Evolutionary conservation across 345 rosid species (phyloP).

Genomic region (Eucalyptus polyanthemos): DNA sequence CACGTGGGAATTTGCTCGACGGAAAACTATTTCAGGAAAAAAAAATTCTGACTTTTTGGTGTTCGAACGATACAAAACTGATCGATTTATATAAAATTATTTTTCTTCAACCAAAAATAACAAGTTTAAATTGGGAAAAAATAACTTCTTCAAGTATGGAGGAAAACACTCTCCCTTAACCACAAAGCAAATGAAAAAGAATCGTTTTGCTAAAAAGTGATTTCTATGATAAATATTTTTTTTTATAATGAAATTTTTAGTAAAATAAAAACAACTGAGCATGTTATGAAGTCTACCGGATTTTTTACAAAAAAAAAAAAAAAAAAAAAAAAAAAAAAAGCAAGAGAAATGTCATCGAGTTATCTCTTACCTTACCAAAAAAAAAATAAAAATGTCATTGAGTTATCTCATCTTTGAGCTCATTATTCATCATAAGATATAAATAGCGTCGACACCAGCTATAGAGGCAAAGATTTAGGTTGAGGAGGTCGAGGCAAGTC

Average conservation of each 20-base stretch:
- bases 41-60: no score
- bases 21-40: no score
- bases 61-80: no score
- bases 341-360: neutral
- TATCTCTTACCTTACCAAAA: no score
- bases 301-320: neutral
- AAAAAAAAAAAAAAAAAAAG: no score
- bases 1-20: no score
- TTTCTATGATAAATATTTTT: neutral
- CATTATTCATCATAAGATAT: neutral
- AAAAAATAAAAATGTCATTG: neutral
- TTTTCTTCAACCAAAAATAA: neutral
- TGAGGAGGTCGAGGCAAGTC: neutral
- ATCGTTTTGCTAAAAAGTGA: neutral
- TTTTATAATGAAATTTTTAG: neutral
- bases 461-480: neutral
- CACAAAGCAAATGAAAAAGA: neutral
- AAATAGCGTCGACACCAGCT: neutral
- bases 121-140: neutral
- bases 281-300: neutral
- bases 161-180: neutral
- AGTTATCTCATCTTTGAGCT: neutral
- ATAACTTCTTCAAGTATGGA: neutral
- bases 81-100: no score
- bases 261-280: neutral